Evolutionary conservation across 2,329 filamentous ascomycete species (phyloP).

Genomic region (Dendrostoma leiphaemia): DNA sequence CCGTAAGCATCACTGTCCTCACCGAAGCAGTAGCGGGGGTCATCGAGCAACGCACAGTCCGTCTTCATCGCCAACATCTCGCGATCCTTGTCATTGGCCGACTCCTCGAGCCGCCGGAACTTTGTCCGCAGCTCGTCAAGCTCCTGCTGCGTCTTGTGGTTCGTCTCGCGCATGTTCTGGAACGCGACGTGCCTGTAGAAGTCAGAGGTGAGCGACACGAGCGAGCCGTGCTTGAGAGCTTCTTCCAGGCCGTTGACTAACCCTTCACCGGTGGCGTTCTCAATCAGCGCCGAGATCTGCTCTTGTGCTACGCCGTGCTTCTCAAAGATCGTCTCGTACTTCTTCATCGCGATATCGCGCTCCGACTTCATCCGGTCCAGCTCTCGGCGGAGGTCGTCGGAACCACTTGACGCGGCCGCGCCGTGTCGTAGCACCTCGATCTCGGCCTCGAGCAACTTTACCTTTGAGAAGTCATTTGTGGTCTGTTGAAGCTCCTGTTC

Average conservation of each 20-base stretch:
- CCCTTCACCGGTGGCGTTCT: constrained; percentile 52
- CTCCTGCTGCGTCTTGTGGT: constrained; percentile 44
- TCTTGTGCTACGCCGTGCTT: constrained; percentile 56
- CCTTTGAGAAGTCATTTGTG: constrained; percentile 26
- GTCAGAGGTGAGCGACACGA: constrained; percentile 42
- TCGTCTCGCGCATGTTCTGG: constrained; percentile 48
- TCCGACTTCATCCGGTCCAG: constrained; percentile 14
- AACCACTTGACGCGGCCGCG: constrained; percentile 8
- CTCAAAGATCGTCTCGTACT: constrained; percentile 56
- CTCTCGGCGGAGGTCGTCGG: constrained; percentile 15
- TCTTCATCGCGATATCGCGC: constrained; percentile 49
- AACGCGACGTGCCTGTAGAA: constrained; percentile 53
- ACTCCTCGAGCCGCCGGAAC: constrained; percentile 43
- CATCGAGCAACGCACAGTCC: constrained; percentile 43
- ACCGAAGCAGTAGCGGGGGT: constrained; percentile 8
- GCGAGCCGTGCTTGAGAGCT: constrained; percentile 28
- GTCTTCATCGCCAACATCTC: constrained; percentile 52
- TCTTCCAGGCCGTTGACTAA: constrained; percentile 44
- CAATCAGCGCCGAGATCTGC: constrained; percentile 54
- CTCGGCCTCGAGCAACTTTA: constrained; percentile 55
- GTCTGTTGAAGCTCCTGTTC: constrained; percentile 60
- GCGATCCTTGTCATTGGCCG: constrained; percentile 53
- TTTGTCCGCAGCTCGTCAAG: constrained; percentile 44
- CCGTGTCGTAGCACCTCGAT: constrained; percentile 54
- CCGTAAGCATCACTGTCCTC: constrained; percentile 25